Base-by-base conservation (phyloP, 1,139 yeast genomes). In the Nakaseomyces glabratus region DNA sequence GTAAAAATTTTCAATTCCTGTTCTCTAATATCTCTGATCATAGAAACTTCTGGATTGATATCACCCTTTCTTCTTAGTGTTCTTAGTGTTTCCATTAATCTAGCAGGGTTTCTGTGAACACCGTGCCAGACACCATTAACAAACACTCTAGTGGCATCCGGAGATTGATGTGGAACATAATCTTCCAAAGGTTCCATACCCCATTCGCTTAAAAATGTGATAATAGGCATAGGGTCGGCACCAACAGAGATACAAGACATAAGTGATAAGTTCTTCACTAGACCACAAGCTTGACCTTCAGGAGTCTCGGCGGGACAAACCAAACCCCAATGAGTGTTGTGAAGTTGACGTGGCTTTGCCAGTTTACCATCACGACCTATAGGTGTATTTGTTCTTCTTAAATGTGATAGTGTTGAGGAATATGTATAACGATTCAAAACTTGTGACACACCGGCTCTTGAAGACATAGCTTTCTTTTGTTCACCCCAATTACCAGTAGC, bases 401-500 rank as follows among this genome's bases (percentile, higher is more conserved):
- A 79, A 69, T 93, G 98, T 38, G 98, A 90, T 52, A 90, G 69
- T 4, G 99, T 90, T 13, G 98, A 90, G 7, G 97, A 85, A 60
- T 90, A 93, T 6, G 98, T 93, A 63, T 90, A 93, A 66, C 99
- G 77, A 62, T 93, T 93, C 63, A 93, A 72, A 48, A 93, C 98
- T 68, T 93, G 98, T 12, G 98, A 90, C 35, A 93, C 99, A 72
- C 99, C 99, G 7, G 98, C 99, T 63, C 95, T 80, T 15, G 96
- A 80, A 43, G 93, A 79, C 98, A 93, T 90, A 15, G 97, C 97
- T 63, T 90, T 93, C 78, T 88, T 90, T 61, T 90, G 98, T 64
- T 93, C 98, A 66, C 98, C 98, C 99, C 99, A 90, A 65, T 93
- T 90, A 69, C 99, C 99, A 12, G 99, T 90, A 35, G 99, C 98